phyloP scores from a whole-genome alignment of 805 yeast genomes.

The Kodamaea neixiangensis region DNA sequence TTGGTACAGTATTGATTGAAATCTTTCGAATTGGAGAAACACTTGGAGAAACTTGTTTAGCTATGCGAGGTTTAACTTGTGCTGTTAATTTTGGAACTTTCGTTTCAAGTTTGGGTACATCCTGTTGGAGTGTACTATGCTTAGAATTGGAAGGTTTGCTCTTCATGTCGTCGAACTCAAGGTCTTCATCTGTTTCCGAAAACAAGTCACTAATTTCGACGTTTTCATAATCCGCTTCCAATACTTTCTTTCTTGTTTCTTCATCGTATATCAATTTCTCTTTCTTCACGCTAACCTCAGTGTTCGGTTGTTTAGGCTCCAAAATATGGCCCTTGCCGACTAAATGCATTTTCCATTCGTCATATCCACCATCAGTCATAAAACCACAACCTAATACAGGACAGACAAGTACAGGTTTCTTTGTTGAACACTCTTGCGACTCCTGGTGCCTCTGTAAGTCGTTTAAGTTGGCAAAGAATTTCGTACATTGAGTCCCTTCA shows the following conservation, averaged over 20 bases:
- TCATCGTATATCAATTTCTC: neutral
- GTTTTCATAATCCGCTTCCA: conserved; percentile 2
- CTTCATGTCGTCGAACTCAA: neutral
- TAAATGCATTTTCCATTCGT: conserved; percentile 32
- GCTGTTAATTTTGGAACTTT: neutral
- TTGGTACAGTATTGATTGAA: neutral
- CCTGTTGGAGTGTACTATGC: neutral
- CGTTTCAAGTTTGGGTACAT: neutral
- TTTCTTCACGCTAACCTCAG: neutral
- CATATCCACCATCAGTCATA: conserved; percentile 34
- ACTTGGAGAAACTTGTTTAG: neutral
- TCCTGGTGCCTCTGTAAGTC: conserved; percentile 23
- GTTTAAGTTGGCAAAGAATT: conserved; percentile 16
- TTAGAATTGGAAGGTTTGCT: neutral
- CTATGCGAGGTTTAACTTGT: neutral
- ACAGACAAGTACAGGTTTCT: conserved; percentile 35
- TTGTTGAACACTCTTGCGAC: conserved; percentile 25
- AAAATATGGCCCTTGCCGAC: conserved; percentile 21
- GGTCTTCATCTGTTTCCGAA: conserved; percentile 7
- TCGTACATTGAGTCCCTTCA: conserved; percentile 21
- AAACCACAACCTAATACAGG: conserved; percentile 44
- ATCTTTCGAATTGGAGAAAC: neutral
- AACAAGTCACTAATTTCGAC: conserved; percentile 7
- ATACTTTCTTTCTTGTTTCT: neutral
- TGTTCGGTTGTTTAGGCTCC: conserved; percentile 6